A percentile compares a stretch with the other conserved stretches of the same genome.
Evolutionary conservation across 768 basidiomycete species (phyloP).

Genomic region (Mrakia blollopis): DNA sequence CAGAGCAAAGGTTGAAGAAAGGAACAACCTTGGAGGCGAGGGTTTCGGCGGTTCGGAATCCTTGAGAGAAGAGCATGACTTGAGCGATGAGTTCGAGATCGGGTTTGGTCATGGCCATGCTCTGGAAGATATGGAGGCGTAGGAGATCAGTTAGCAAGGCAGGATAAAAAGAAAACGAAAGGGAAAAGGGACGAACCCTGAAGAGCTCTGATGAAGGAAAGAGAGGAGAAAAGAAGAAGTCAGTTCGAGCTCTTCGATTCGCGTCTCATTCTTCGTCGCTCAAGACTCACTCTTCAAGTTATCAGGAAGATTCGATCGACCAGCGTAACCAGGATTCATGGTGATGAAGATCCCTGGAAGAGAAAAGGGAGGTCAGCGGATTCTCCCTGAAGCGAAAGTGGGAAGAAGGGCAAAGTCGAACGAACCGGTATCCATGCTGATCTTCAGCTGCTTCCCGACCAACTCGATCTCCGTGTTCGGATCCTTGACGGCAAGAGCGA

Average conservation of each 20-base stretch:
- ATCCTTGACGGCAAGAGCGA: constrained; percentile 74
- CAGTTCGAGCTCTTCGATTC: constrained; percentile 30
- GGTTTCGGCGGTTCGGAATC: constrained; percentile 94
- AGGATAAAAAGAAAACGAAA: background rate
- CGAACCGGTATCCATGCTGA: constrained; percentile 86
- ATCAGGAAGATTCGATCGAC: constrained; percentile 65
- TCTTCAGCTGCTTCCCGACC: constrained; percentile 85
- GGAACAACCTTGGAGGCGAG: constrained; percentile 98
- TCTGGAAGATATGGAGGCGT: constrained; percentile 42
- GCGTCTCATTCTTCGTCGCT: background rate
- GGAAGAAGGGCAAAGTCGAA: background rate
- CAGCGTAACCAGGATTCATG: constrained; percentile 97
- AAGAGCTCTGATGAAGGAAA: constrained; percentile 88
- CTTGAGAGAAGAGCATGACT: constrained; percentile 99
- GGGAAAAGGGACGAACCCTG: constrained; percentile 57
- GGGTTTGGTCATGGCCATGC: constrained; percentile 98
- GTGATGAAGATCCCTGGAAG: constrained; percentile 88
- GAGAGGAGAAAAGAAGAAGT: constrained; percentile 57
- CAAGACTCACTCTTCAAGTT: constrained; percentile 46
- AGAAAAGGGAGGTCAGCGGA: background rate
- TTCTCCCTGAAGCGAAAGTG: background rate
- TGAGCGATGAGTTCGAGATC: constrained; percentile 98
- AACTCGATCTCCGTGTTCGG: constrained; percentile 88
- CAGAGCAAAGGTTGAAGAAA: constrained; percentile 97
- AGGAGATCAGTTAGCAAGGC: constrained; percentile 5